Conservation (phyloP, 2,329 filamentous ascomycete genomes). For the Davidsoniella virescens region DNA sequence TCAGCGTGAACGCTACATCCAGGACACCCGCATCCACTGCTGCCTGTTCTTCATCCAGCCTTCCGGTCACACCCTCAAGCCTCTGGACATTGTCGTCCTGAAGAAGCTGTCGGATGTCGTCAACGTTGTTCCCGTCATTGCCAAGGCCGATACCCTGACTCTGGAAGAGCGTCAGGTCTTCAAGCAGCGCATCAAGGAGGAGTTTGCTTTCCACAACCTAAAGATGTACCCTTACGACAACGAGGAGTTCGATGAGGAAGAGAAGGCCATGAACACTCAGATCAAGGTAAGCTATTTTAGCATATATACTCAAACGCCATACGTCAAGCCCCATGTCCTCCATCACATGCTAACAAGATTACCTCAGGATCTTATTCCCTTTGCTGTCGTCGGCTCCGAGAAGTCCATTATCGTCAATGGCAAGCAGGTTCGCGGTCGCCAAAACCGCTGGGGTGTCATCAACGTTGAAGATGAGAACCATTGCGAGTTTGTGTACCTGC, state of each 20-base stretch:
- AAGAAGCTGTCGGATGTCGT: conserved; percentile 99
- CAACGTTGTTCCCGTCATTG: conserved; percentile 97
- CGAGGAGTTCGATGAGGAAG: conserved; percentile 95
- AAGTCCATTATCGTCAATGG: conserved; percentile 95
- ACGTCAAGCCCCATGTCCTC: neutral
- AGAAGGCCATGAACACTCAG: conserved; percentile 79
- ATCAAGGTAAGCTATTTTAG: conserved; percentile 60
- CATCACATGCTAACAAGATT: conserved; percentile 20
- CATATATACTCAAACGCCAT: neutral
- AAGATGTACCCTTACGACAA: conserved; percentile 99
- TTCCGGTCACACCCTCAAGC: conserved; percentile 94
- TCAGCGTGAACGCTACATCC: conserved; percentile 96
- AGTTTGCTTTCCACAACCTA: conserved; percentile 98
- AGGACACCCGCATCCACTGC: conserved; percentile 98
- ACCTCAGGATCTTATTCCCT: conserved; percentile 72
- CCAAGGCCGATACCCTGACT: conserved; percentile 92
- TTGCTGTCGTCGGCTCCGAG: conserved; percentile 94
- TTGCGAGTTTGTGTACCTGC: conserved; percentile 97
- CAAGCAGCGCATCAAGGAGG: conserved; percentile 99
- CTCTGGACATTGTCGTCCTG: conserved; percentile 96
- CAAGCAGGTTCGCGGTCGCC: conserved; percentile 90
- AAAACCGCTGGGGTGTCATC: conserved; percentile 99
- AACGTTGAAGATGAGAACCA: conserved; percentile 99
- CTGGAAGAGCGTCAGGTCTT: conserved; percentile 89
- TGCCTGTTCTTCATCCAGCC: conserved; percentile 99